Evolutionary conservation across 2,329 filamentous ascomycete genomes (phyloP).

Genomic region (Fusarium sacchari): DNA sequence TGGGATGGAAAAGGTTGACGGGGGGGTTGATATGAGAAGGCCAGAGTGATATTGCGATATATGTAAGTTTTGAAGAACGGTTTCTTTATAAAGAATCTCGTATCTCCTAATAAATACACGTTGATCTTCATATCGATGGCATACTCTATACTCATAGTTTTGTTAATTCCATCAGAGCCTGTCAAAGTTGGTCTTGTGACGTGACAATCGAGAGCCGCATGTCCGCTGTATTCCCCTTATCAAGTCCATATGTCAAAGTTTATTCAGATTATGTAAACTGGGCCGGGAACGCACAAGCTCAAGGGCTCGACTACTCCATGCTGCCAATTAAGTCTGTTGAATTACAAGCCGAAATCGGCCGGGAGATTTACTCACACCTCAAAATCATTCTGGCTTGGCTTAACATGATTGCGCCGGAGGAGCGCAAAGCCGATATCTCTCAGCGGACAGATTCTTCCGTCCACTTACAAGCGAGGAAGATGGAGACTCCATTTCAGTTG

Average conservation of each 20-base stretch:
- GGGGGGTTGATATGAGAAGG: not conserved
- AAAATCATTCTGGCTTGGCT: slow-evolving; percentile 3
- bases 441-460: slow-evolving; percentile 11
- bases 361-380: slow-evolving; percentile 17
- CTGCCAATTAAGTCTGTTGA: slow-evolving; percentile 38
- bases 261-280: slow-evolving; percentile 37
- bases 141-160: not conserved
- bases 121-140: not conserved
- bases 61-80: not conserved
- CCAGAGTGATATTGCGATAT: not conserved
- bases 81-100: not conserved
- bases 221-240: slow-evolving; percentile 37
- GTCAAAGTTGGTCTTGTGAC: slow-evolving; percentile 10
- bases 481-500: not conserved
- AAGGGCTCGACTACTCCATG: slow-evolving; percentile 7
- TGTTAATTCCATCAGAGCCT: not conserved
- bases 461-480: not conserved
- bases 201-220: slow-evolving; percentile 8
- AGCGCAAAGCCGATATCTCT: slow-evolving; percentile 14
- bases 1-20: not conserved
- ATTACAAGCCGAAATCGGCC: slow-evolving; percentile 44
- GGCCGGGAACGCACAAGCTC: slow-evolving; percentile 10
- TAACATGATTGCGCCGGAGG: slow-evolving; percentile 7
- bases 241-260: slow-evolving; percentile 12
- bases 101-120: not conserved